Evolutionary conservation across 2,329 filamentous ascomycete species (phyloP).

Genomic region (Fusarium incarnatum): DNA sequence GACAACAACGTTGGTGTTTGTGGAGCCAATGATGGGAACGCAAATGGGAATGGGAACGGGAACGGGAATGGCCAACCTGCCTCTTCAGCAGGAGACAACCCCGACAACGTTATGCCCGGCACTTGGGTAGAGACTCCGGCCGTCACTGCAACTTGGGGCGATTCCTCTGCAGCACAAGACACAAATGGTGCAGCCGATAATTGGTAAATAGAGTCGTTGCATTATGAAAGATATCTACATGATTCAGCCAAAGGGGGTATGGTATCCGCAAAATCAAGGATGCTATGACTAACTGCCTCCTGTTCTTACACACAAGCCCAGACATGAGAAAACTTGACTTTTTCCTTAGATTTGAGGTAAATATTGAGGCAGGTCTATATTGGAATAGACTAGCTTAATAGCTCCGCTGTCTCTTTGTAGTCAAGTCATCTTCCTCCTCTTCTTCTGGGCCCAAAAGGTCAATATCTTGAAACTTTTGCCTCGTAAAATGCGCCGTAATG

Average conservation of each 20-base stretch:
- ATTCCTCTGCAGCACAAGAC: constrained; percentile 48
- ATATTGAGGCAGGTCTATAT: background rate
- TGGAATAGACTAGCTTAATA: background rate
- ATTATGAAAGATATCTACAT: constrained; percentile 21
- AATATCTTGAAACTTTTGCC: constrained; percentile 11
- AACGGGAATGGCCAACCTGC: constrained; percentile 3
- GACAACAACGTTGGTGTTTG: constrained; percentile 37
- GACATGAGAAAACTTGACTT: background rate
- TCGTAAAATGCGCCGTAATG: constrained; percentile 11
- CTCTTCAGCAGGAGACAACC: constrained; percentile 11
- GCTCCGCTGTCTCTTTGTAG: background rate
- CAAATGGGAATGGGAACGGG: background rate
- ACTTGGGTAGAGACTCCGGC: constrained; percentile 42
- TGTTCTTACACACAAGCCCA: constrained; percentile 6
- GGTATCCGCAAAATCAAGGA: constrained; percentile 39
- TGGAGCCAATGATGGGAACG: constrained; percentile 2
- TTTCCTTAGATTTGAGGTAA: background rate
- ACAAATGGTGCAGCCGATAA: constrained; percentile 42
- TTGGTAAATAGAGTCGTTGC: constrained; percentile 29
- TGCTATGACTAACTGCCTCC: constrained; percentile 25
- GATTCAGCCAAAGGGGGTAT: constrained; percentile 23
- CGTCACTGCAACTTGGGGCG: constrained; percentile 44
- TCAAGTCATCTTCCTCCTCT: background rate
- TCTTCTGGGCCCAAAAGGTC: background rate
- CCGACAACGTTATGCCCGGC: constrained; percentile 51